phyloP scores from a whole-genome alignment of 176 grass and related monocot genomes.

The Cenchrus americanus region DNA sequence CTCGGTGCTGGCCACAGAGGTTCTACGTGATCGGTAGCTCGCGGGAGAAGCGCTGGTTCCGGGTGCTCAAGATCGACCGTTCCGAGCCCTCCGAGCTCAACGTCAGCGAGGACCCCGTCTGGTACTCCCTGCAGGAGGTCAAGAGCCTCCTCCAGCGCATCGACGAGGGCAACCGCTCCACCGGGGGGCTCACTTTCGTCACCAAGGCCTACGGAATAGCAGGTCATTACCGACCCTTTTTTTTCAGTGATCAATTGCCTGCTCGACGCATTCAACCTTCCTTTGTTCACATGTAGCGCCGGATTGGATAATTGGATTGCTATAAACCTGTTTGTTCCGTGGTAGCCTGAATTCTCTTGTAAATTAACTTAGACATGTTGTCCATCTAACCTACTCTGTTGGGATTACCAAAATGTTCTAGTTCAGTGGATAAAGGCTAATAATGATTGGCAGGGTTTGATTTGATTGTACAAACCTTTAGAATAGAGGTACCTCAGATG shows the following conservation, averaged over 20 bases:
- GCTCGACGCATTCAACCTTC: neutral
- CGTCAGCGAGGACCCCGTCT: slow-evolving; percentile 93
- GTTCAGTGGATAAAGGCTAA: neutral
- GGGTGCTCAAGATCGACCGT: slow-evolving; percentile 98
- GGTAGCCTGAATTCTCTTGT: neutral
- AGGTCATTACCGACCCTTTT: slow-evolving; percentile 19
- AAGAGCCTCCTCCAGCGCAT: slow-evolving; percentile 89
- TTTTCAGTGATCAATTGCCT: neutral
- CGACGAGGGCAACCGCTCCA: slow-evolving; percentile 86
- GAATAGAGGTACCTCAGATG: neutral
- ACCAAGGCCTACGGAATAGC: slow-evolving; percentile 94
- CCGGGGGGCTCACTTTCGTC: slow-evolving; percentile 77
- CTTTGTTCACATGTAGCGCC: neutral
- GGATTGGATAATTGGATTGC: neutral
- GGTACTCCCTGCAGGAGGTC: slow-evolving; percentile 85
- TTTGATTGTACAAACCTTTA: neutral
- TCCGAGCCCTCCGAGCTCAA: slow-evolving; percentile 81
- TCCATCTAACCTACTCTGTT: neutral
- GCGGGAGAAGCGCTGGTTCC: slow-evolving; percentile 83
- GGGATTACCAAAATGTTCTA: neutral
- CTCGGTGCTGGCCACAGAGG: slow-evolving; percentile 53
- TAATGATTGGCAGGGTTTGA: neutral
- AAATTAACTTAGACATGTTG: neutral
- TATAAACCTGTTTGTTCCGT: neutral
- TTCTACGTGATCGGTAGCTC: slow-evolving; percentile 96